Evolutionary conservation across 2,329 filamentous ascomycete genomes (phyloP), one percentile per base, ranked within the genome.

Genomic region (Furcasterigmium sp.): DNA sequence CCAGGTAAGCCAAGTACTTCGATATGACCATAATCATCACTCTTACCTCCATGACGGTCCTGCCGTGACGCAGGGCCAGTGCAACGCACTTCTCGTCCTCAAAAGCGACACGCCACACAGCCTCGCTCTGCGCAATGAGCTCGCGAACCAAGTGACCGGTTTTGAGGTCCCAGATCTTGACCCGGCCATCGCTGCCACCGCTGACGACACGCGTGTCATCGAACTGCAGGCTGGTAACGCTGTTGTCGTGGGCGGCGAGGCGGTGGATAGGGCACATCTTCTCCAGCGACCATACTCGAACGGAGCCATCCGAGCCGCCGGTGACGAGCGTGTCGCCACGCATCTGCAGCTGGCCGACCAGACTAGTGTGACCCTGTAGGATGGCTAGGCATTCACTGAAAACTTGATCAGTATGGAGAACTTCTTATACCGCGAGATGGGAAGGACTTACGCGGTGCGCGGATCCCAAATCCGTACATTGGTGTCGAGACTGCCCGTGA

Each of bases 31-130:
- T 10, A 2, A 7, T 23, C 8, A 4, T 8, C 13, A 15, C 18
- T 63, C 83, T 70, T 69, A 94, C 91, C 83, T 98, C 93, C 93
- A 98, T 98, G 49, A 97, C 86, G 0, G 94, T 97, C 49, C 91
- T 82, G 44, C 83, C 84, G 41, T 81, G 81, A 47, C 91, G 79
- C 55, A 89, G 85, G 8, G 93, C 93, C 75, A 98, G 87, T 25
- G 95, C 91, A 23, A 98, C 91, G 46, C 91, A 95, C 64, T 96
- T 97, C 65, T 98, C 93, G 52, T 95, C 91, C 60, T 98, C 93
- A 61, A 98, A 98, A 0, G 94, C 93, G 26, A 98, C 91, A 46
- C 93, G 80, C 93, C 93, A 98, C 1, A 98, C 93, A 14, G 91
- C 91, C 59, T 98, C 91, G 1, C 91, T 89, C 42, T 91, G 90